A percentile compares a stretch with the other conserved stretches of the same genome.
phyloP scores from a whole-genome alignment of 257 asterid genomes.

The Ballota nigra region DNA sequence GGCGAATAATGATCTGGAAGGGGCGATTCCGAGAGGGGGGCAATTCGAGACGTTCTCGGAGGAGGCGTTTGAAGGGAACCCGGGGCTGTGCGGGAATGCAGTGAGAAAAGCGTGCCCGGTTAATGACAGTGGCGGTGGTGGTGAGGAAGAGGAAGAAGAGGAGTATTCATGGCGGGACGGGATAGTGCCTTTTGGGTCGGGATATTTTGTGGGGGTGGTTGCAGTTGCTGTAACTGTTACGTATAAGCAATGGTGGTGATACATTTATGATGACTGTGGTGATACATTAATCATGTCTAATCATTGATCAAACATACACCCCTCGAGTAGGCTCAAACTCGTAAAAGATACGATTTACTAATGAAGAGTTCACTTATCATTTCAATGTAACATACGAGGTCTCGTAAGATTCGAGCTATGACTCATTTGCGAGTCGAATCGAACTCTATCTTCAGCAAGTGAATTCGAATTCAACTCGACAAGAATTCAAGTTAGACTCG shows the following conservation, averaged over 20 bases:
- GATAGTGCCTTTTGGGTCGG: slow-evolving; percentile 32
- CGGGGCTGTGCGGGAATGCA: slow-evolving; percentile 41
- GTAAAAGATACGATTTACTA: too few species aligned
- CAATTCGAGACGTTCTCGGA: slow-evolving; percentile 48
- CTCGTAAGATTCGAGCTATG: too few species aligned
- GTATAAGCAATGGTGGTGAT: neutral
- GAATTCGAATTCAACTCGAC: too few species aligned
- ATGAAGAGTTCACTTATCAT: too few species aligned
- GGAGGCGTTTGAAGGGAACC: slow-evolving; percentile 46
- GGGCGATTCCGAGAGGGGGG: slow-evolving; percentile 47
- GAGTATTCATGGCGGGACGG: slow-evolving; percentile 24
- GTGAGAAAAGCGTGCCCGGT: slow-evolving; percentile 24
- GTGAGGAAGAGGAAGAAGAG: neutral
- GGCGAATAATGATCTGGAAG: slow-evolving; percentile 47
- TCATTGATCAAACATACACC: too few species aligned
- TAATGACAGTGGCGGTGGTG: neutral
- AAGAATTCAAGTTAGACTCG: too few species aligned
- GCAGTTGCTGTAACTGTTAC: slow-evolving; percentile 16
- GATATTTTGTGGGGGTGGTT: slow-evolving; percentile 36
- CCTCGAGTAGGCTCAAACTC: too few species aligned
- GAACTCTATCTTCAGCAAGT: too few species aligned
- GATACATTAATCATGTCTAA: too few species aligned
- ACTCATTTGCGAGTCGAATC: too few species aligned
- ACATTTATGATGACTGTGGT: too few species aligned
- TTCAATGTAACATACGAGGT: too few species aligned